These are phyloP conservation scores for Salvia miltiorrhiza DNA, from an alignment of 257 asterid genomes.

Conservation along the genomic window DNA sequence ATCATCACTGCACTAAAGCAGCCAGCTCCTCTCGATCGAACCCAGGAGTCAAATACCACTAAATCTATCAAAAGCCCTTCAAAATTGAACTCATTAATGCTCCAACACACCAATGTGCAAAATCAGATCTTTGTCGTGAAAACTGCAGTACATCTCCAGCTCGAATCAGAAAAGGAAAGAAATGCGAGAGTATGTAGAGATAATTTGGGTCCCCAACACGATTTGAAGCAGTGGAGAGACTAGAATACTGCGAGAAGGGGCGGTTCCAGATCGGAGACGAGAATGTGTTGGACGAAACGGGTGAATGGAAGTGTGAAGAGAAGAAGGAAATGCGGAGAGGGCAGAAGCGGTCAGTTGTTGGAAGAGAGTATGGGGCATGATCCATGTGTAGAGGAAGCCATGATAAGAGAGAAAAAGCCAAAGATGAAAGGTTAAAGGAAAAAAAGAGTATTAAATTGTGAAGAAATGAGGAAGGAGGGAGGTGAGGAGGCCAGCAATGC, in stretches of 20 bases:
- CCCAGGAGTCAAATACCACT: slow-evolving; percentile 13
- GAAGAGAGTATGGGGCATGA: slow-evolving; percentile 26
- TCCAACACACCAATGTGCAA: slow-evolving; percentile 5
- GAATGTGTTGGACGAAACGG: slow-evolving; percentile 11
- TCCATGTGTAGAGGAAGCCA: slow-evolving; percentile 30
- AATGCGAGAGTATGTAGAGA: not conserved
- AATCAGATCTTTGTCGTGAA: slow-evolving; percentile 25
- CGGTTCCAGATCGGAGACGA: slow-evolving; percentile 39
- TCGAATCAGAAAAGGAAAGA: slow-evolving; percentile 8
- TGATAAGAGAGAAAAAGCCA: slow-evolving; percentile 15
- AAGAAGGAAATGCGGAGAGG: slow-evolving; percentile 25
- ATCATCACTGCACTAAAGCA: slow-evolving; percentile 15
- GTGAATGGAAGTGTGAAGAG: slow-evolving; percentile 6
- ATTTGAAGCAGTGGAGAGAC: not conserved
- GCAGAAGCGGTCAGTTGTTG: slow-evolving; percentile 27
- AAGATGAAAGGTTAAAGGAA: not conserved
- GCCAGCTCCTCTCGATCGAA: slow-evolving; percentile 26
- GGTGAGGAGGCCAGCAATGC: not conserved
- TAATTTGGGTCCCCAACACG: not conserved
- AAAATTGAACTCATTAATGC: slow-evolving; percentile 8
- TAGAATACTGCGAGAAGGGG: not conserved
- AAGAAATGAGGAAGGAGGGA: slow-evolving; percentile 9
- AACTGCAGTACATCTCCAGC: not conserved
- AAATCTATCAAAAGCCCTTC: slow-evolving; percentile 6
- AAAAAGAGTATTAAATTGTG: slow-evolving; percentile 4